These are phyloP conservation scores for Pelargonium citronellum DNA, from an alignment of 441 rosid genomes.

Conservation along the genomic window DNA sequence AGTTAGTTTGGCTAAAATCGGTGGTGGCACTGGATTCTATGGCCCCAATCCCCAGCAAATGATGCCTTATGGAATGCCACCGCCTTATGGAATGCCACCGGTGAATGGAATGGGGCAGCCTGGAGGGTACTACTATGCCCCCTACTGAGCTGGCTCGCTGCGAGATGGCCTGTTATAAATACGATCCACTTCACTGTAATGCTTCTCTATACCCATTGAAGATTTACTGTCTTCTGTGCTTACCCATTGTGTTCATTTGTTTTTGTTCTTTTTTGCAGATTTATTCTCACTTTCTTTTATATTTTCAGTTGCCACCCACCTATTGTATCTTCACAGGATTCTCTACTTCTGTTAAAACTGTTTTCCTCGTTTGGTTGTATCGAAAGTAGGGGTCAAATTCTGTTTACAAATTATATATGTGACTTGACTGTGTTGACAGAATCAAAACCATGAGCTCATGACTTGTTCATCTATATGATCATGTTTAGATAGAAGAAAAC, in stretches of 20 bases:
- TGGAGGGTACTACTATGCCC: constrained; percentile 65
- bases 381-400: not conserved
- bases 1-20: constrained; percentile 67
- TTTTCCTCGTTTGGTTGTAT: not conserved
- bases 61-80: constrained; percentile 35
- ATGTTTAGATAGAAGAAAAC: not conserved
- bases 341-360: not conserved
- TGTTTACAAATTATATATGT: constrained; percentile 6
- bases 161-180: too few species aligned
- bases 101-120: constrained; percentile 71
- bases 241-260: constrained; percentile 6
- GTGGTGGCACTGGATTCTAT: constrained; percentile 35
- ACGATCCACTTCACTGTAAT: not conserved
- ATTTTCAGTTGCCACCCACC: too few species aligned
- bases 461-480: not conserved
- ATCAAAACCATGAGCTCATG: not conserved
- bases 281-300: too few species aligned
- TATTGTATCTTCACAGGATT: not conserved
- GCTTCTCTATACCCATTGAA: not conserved
- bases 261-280: not conserved
- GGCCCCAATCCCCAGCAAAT: constrained; percentile 34
- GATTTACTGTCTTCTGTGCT: not conserved
- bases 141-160: constrained; percentile 35
- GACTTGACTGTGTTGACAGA: constrained; percentile 3
- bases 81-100: constrained; percentile 65